Conservation (phyloP, 1,139 yeast species). For the Saccharomycopsis phalli region DNA sequence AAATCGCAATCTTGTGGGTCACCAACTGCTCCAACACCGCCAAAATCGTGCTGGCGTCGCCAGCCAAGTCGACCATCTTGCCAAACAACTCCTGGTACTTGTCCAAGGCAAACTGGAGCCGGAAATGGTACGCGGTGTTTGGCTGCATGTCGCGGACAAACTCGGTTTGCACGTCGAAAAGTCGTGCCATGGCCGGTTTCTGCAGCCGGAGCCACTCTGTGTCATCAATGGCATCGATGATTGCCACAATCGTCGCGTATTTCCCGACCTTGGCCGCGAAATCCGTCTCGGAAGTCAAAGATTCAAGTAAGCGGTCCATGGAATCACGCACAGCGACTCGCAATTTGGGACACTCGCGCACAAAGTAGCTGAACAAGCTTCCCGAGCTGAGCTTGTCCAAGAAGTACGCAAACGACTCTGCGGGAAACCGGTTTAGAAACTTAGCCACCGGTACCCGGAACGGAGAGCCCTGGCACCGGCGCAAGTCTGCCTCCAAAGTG, state of each 20-base stretch:
- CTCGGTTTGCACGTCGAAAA: constrained; percentile 39
- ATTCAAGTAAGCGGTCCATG: constrained; percentile 32
- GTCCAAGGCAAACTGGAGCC: constrained; percentile 62
- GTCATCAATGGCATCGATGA: constrained; percentile 51
- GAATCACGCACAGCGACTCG: constrained; percentile 47
- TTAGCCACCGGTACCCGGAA: constrained; percentile 87
- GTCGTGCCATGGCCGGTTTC: constrained; percentile 38
- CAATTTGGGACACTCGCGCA: constrained; percentile 50
- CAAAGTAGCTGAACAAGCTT: constrained; percentile 59
- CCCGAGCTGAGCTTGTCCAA: constrained; percentile 57
- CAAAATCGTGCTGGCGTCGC: constrained; percentile 35
- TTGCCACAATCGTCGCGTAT: constrained; percentile 63
- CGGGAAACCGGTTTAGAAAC: constrained; percentile 76
- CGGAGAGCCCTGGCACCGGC: constrained; percentile 83
- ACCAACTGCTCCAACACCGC: constrained; percentile 20
- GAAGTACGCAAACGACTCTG: constrained; percentile 66
- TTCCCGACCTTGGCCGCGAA: constrained; percentile 51
- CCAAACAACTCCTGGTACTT: constrained; percentile 53
- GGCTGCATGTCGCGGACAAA: constrained; percentile 37
- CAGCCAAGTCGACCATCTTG: constrained; percentile 33
- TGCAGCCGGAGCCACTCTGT: constrained; percentile 54
- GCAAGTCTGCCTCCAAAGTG: constrained; percentile 70
- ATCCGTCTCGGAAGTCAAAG: constrained; percentile 39
- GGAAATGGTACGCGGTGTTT: constrained; percentile 60
- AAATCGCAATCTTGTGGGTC: background rate